Conservation (phyloP, 1,139 yeast genomes). For the Kodamaea sp. region DNA sequence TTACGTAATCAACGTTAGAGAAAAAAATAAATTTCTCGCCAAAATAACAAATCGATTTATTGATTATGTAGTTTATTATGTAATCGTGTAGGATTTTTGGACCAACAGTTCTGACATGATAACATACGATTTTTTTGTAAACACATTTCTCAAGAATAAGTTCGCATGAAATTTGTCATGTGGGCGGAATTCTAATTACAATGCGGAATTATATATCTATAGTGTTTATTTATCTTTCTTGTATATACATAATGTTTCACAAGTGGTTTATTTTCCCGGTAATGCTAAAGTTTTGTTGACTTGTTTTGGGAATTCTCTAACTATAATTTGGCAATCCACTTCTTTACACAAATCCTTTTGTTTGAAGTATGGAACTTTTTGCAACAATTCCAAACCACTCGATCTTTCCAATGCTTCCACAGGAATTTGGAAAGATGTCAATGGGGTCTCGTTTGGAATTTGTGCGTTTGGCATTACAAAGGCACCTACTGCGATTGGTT, state of each 20-base stretch:
- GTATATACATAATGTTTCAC: not conserved
- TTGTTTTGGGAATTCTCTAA: constrained; percentile 72
- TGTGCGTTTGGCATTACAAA: constrained; percentile 86
- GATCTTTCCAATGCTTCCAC: constrained; percentile 83
- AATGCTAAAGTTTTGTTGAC: constrained; percentile 26
- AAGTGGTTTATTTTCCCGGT: constrained; percentile 17
- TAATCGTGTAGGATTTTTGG: too few species aligned
- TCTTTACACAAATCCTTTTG: constrained; percentile 74
- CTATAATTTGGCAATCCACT: constrained; percentile 72
- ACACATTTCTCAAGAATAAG: too few species aligned
- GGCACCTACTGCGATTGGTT: constrained; percentile 75
- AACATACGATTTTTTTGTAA: too few species aligned
- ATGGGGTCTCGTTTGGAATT: constrained; percentile 66
- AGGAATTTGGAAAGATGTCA: constrained; percentile 80
- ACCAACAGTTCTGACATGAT: too few species aligned
- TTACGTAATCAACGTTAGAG: too few species aligned
- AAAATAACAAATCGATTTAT: too few species aligned
- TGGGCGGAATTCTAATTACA: too few species aligned
- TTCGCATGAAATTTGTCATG: too few species aligned
- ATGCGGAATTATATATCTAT: too few species aligned
- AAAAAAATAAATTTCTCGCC: too few species aligned
- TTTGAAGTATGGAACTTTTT: constrained; percentile 57
- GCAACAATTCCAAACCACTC: constrained; percentile 78
- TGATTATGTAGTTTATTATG: too few species aligned
- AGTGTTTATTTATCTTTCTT: not conserved